Conservation (phyloP, 164 flowering plant species). For the Piper betle region DNA sequence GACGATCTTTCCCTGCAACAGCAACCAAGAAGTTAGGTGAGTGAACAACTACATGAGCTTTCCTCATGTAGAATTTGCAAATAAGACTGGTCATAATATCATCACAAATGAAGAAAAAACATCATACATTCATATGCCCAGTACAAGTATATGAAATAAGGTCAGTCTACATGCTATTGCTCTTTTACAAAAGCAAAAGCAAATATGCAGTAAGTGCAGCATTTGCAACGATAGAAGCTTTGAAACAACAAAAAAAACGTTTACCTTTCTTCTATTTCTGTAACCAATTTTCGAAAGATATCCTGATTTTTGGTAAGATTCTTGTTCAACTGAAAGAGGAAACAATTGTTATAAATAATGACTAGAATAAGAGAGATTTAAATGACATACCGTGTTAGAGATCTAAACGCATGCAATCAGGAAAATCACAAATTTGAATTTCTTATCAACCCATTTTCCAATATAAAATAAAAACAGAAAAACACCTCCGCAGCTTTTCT, state of each 20-base stretch:
- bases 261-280: conserved; percentile 63
- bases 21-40: not conserved
- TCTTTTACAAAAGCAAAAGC: no score
- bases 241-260: not conserved
- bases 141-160: no score
- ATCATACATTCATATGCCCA: no score
- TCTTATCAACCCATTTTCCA: not conserved
- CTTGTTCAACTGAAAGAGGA: conserved; percentile 39
- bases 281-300: conserved; percentile 23
- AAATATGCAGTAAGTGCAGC: no score
- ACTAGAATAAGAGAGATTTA: no score
- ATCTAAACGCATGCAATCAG: not conserved
- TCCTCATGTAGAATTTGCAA: no score
- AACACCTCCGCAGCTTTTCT: conserved; percentile 42
- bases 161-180: no score
- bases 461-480: not conserved
- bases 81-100: no score
- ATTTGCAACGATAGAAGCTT: conserved; percentile 11
- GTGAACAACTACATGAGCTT: not conserved
- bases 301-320: conserved; percentile 65
- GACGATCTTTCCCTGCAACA: conserved; percentile 28
- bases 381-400: no score
- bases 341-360: not conserved
- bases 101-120: no score
- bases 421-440: not conserved